Base-by-base conservation (phyloP, 148 eudicot genomes). In the Bassia scoparia region DNA sequence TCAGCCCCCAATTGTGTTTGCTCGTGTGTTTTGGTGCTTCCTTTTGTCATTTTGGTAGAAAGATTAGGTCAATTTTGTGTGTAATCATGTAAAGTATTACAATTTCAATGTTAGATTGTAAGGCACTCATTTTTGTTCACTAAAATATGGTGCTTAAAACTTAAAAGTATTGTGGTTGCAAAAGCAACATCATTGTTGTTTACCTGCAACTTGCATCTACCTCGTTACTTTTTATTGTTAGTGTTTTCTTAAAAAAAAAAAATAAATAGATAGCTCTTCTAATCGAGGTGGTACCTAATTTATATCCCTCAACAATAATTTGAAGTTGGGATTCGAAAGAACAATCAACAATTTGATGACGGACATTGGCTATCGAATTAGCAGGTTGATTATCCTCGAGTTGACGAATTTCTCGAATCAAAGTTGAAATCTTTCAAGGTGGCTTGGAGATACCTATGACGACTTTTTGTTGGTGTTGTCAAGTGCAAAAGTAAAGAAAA, bases 1-100 rank as follows among this genome's bases (percentile, higher is more conserved):
- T 72, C 58, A 67, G 10, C 76, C 68, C 17, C 61, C 7, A 10
- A 43, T 69, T 29, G 20, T 69, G 11, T 37, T 10, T 68, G 4
- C 54, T 33, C 26, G 52, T 46, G 50, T 20, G 34, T 21, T 43
- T 67, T 53, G 59, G 34, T 64, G 67, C 48, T 60, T 76, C 61
- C 62, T 76, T 76, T 60, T 76, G 74, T 69, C 43, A 26, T 50
- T 67, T 53, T 21, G 54, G 55, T 46, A 7, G 14, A 24, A 41
- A 55, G 14, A 26, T 26, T 62, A 16, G 56, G 29, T 61, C 23
- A 23, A 20, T 64, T 37, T 35, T 70, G 33, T 50, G 69, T 35
- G 74, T 55, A 49, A 35, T 61, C 24, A n/a, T n/a, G n/a, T n/a
- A n/a, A n/a, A n/a, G n/a, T 44, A 75, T 65, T 61, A 59, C 13